Evolutionary conservation across 1,284 basidiomycete genomes (phyloP).

Genomic region (Volvariella surrecta): DNA sequence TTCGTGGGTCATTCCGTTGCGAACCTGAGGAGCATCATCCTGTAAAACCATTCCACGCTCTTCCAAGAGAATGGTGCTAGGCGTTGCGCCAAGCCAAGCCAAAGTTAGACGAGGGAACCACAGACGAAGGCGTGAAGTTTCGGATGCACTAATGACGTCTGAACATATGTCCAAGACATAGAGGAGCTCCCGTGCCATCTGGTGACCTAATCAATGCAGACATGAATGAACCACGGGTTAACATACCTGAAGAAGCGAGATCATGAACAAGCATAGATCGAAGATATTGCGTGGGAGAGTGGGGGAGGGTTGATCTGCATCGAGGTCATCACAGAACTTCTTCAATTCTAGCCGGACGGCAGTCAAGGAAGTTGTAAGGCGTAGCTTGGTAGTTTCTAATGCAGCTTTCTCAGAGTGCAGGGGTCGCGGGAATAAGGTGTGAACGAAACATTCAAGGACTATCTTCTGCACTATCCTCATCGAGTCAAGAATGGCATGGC

Average conservation of each 20-base stretch:
- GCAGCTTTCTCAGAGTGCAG: slow-evolving; percentile 19
- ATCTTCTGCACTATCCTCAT: slow-evolving; percentile 25
- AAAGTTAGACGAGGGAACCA: slow-evolving; percentile 37
- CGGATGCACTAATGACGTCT: slow-evolving; percentile 24
- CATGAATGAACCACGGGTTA: neutral
- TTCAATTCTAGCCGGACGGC: slow-evolving; percentile 24
- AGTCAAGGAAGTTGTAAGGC: slow-evolving; percentile 22
- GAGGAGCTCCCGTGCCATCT: slow-evolving; percentile 39
- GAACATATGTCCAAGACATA: slow-evolving; percentile 27
- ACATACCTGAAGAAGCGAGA: slow-evolving; percentile 36
- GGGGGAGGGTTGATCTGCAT: slow-evolving; percentile 19
- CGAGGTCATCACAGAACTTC: slow-evolving; percentile 23
- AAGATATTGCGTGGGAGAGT: slow-evolving; percentile 23
- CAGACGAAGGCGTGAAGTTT: slow-evolving; percentile 26
- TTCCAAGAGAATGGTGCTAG: slow-evolving; percentile 29
- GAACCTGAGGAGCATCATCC: slow-evolving; percentile 11
- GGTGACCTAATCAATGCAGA: neutral
- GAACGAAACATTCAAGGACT: slow-evolving; percentile 26
- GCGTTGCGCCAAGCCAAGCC: slow-evolving; percentile 40
- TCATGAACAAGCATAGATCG: slow-evolving; percentile 32
- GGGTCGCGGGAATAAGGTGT: slow-evolving; percentile 13
- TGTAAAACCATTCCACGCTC: slow-evolving; percentile 22
- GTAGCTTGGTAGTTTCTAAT: slow-evolving; percentile 18
- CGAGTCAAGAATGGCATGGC: slow-evolving; percentile 24
- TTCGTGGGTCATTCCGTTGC: slow-evolving; percentile 10